These are phyloP conservation scores for Talaromyces proteolyticus DNA, from an alignment of 495 filamentous ascomycete species.

Conservation along the genomic window DNA sequence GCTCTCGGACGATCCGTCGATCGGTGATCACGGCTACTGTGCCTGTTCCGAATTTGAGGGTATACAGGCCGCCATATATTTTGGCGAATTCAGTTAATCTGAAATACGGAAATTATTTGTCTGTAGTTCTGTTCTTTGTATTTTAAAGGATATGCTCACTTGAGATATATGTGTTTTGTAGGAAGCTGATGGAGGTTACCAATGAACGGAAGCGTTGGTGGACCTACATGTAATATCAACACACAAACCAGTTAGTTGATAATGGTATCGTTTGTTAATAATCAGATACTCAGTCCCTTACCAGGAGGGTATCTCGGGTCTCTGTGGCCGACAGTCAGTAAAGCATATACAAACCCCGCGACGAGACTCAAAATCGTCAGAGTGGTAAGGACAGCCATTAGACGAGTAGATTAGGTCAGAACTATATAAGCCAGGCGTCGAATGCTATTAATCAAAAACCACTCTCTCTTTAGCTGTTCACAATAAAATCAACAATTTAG, in stretches of 20 bases:
- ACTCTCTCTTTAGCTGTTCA: too few relatives aligned
- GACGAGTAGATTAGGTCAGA: too few relatives aligned
- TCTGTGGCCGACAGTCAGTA: too few relatives aligned
- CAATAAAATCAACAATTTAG: too few relatives aligned
- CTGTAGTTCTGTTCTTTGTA: neutral
- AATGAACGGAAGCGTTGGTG: conserved; percentile 29
- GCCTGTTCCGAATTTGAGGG: conserved; percentile 30
- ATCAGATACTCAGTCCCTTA: neutral
- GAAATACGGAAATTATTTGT: neutral
- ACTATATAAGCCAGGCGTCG: too few relatives aligned
- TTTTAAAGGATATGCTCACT: neutral
- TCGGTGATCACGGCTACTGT: conserved; percentile 34
- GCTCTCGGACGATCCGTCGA: conserved; percentile 27
- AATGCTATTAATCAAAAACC: too few relatives aligned
- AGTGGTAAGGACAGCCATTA: too few relatives aligned
- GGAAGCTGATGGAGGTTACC: conserved; percentile 24
- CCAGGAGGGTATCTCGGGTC: neutral
- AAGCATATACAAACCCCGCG: too few relatives aligned
- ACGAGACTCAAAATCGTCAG: too few relatives aligned
- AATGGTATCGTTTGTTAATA: too few relatives aligned
- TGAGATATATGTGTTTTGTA: neutral
- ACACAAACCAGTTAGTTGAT: too few relatives aligned
- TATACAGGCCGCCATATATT: conserved; percentile 37
- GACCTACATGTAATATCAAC: too few relatives aligned
- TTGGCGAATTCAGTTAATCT: conserved; percentile 40